Conservation (phyloP, 1,139 yeast genomes). For the Yamadazyma triangularis region DNA sequence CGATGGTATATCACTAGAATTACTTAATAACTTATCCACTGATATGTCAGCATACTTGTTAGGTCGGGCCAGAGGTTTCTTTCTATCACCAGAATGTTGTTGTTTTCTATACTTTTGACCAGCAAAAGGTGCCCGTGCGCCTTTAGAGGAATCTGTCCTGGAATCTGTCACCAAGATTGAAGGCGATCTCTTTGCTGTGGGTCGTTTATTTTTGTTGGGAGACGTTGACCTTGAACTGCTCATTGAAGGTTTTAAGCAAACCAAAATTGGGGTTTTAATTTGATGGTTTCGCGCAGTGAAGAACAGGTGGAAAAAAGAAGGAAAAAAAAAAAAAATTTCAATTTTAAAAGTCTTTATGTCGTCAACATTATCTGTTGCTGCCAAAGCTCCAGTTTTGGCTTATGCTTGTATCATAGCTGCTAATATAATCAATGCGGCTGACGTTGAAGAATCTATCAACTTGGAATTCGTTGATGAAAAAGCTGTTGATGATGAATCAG, state of each 20-base stretch:
- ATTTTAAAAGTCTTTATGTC: constrained; percentile 17
- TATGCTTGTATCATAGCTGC: constrained; percentile 81
- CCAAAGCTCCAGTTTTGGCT: constrained; percentile 79
- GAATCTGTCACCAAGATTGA: constrained; percentile 90
- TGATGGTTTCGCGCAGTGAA: too few relatives aligned
- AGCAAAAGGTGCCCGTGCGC: constrained; percentile 84
- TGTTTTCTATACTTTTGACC: constrained; percentile 47
- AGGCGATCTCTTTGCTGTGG: constrained; percentile 87
- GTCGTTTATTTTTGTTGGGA: constrained; percentile 21
- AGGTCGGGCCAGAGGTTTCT: constrained; percentile 10
- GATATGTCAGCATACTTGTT: constrained; percentile 65
- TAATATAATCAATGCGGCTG: constrained; percentile 56
- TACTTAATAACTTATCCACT: constrained; percentile 65
- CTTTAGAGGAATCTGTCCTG: constrained; percentile 52
- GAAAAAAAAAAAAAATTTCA: not conserved
- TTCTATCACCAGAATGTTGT: constrained; percentile 19
- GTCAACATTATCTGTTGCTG: constrained; percentile 60
- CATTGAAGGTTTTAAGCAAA: too few relatives aligned
- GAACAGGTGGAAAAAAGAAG: not conserved
- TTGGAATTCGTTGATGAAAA: constrained; percentile 68
- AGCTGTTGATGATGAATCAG: constrained; percentile 35
- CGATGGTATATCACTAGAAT: constrained; percentile 82
- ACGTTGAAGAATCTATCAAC: constrained; percentile 45
- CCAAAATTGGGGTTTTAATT: too few relatives aligned
- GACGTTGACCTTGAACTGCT: too few relatives aligned